Evolutionary conservation across 2,329 filamentous ascomycete genomes (phyloP).

Genomic region (Fusarium multiceps): DNA sequence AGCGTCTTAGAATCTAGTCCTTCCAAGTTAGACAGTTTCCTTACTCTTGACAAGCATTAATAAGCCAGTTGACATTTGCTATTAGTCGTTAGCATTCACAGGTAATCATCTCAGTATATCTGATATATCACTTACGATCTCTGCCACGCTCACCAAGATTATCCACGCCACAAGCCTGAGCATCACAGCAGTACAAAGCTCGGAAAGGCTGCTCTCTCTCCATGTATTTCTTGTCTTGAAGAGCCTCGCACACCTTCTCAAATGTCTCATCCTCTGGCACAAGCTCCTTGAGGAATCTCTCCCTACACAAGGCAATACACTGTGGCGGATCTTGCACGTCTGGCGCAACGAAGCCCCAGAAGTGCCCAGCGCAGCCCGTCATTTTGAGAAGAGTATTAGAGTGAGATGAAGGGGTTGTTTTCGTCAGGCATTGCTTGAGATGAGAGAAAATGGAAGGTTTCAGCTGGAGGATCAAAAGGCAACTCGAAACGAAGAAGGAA

Average conservation of each 20-base stretch:
- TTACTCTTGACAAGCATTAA: conserved; percentile 64
- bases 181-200: conserved; percentile 64
- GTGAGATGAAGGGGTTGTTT: conserved; percentile 11
- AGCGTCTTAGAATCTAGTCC: conserved; percentile 10
- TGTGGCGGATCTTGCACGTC: conserved; percentile 47
- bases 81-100: conserved; percentile 21
- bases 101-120: not conserved
- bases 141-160: conserved; percentile 49
- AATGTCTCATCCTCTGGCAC: conserved; percentile 47
- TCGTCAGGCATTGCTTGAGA: conserved; percentile 8
- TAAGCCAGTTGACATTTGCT: conserved; percentile 65
- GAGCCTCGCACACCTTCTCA: conserved; percentile 47
- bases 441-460: conserved; percentile 25
- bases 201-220: conserved; percentile 52
- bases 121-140: conserved; percentile 55
- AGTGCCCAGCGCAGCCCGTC: conserved; percentile 37
- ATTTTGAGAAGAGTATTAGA: not conserved
- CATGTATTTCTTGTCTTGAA: conserved; percentile 44
- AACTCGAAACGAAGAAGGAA: conserved; percentile 39
- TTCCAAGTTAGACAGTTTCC: conserved; percentile 20
- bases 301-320: conserved; percentile 52
- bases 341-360: conserved; percentile 48
- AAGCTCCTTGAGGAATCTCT: conserved; percentile 48
- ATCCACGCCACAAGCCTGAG: conserved; percentile 61
- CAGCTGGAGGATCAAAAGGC: conserved; percentile 34